Evolutionary conservation across 2,329 filamentous ascomycete genomes (phyloP), one percentile per base, ranked within the genome.

Genomic region (Penicillium concentricum): DNA sequence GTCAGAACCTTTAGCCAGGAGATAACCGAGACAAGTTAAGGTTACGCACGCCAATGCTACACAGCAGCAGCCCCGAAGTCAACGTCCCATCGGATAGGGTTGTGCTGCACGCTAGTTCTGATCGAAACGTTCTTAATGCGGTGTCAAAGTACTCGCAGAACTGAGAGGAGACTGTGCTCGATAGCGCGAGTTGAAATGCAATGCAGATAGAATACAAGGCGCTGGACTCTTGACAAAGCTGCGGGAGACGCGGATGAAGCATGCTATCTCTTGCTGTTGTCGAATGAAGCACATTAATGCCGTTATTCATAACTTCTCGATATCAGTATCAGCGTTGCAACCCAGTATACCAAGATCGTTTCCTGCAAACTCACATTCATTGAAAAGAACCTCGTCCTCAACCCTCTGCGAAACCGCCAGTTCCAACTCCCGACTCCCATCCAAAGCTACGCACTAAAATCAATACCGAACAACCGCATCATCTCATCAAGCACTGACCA

Each of bases 61-160:
- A 72, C 37, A 72, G 26, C 7, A 72, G 61, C 6, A 72, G 50
- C 0, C 69, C 70, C 5, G 70, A 67, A 22, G 64, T 64, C 16
- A 72, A 43, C 5, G 68, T 72, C 4, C 64, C 67, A 59, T 72
- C 69, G 2, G 61, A 57, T 9, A 72, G 56, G 6, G 46, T 60
- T 16, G 60, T 58, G 38, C 60, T 67, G 26, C 52, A 58, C 12
- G 61, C 60, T 32, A 72, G 57, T 38, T 72, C 69, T 5, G 59
- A 56, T 48, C 69, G 64, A 37, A 72, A 72, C 13, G 61, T 61
- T 15, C 57, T 61, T 9, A 72, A 43, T 0, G 68, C 65, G 16
- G 60, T 55, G 26, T 71, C 65, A 24, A 69, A 69, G 35, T 69
- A 68, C 39, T 72, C 67, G 9, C 68, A 59, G 51, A 69, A 72